Evolutionary conservation across 768 basidiomycete species (phyloP).

Genomic region (Lanmaoa pseudosensibilis): DNA sequence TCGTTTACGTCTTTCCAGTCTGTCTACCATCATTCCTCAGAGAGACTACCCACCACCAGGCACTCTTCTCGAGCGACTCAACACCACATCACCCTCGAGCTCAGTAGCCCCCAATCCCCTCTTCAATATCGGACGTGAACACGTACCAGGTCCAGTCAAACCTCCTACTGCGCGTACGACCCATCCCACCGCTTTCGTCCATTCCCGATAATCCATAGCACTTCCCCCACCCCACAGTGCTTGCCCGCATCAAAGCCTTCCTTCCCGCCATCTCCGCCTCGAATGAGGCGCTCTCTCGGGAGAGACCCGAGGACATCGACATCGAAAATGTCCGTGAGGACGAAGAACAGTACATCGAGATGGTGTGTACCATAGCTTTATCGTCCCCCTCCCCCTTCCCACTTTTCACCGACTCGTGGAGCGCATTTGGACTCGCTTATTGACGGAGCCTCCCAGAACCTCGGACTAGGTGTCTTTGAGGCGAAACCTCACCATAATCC

Average conservation of each 20-base stretch:
- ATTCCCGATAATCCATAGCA: conserved; percentile 3
- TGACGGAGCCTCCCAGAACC: conserved; percentile 43
- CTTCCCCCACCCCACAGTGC: conserved; percentile 41
- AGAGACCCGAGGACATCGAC: conserved; percentile 60
- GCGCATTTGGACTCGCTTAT: neutral
- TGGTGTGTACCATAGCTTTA: conserved; percentile 41
- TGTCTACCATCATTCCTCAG: neutral
- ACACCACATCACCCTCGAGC: conserved; percentile 22
- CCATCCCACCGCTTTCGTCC: neutral
- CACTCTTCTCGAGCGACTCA: conserved; percentile 42
- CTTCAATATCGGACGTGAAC: conserved; percentile 40
- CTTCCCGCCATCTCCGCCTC: conserved; percentile 67
- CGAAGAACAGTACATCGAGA: conserved; percentile 60
- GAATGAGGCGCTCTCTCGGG: conserved; percentile 51
- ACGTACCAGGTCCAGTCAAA: conserved; percentile 32
- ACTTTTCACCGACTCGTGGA: neutral
- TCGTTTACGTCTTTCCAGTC: conserved; percentile 1
- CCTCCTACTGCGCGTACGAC: conserved; percentile 53
- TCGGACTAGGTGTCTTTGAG: conserved; percentile 65
- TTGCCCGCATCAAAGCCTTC: conserved; percentile 65
- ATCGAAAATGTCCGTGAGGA: conserved; percentile 60
- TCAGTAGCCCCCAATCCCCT: conserved; percentile 10
- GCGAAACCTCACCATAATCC: conserved; percentile 26
- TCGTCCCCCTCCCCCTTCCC: neutral
- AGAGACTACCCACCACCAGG: conserved; percentile 30